Conservation (phyloP, 2,329 filamentous ascomycete species). For the Xylaria polymorpha region DNA sequence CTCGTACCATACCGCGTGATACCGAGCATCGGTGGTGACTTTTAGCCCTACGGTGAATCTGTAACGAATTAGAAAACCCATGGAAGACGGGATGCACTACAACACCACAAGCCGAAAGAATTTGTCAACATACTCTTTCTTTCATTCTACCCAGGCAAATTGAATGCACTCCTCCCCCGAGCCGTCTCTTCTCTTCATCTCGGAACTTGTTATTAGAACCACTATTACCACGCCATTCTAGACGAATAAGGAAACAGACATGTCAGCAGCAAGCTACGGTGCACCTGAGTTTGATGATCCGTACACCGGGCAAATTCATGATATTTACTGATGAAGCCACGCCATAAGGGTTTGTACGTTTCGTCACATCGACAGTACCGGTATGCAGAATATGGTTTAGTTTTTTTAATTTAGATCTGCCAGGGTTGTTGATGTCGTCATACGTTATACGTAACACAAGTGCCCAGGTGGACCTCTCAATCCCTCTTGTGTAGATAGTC, state of each 20-base stretch:
- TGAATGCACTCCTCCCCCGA: neutral
- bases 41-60: slow-evolving; percentile 8
- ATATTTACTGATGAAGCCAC: neutral
- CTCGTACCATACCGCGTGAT: slow-evolving; percentile 9
- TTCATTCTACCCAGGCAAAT: too few relatives aligned
- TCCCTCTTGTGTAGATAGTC: neutral
- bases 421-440: slow-evolving; percentile 3
- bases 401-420: neutral
- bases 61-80: slow-evolving; percentile 9
- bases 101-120: neutral
- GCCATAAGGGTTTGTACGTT: neutral
- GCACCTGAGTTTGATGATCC: neutral
- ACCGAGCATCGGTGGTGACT: neutral
- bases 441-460: neutral
- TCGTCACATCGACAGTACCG: neutral
- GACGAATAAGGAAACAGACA: neutral
- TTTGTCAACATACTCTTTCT: neutral
- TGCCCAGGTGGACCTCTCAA: neutral
- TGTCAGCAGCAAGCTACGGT: neutral
- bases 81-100: neutral
- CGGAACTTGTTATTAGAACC: neutral
- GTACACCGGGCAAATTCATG: neutral
- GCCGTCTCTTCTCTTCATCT: neutral
- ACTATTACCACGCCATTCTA: too few relatives aligned
- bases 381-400: slow-evolving; percentile 4